Evolutionary conservation across 2,329 filamentous ascomycete species (phyloP).

Genomic region (Claviceps sp.): DNA sequence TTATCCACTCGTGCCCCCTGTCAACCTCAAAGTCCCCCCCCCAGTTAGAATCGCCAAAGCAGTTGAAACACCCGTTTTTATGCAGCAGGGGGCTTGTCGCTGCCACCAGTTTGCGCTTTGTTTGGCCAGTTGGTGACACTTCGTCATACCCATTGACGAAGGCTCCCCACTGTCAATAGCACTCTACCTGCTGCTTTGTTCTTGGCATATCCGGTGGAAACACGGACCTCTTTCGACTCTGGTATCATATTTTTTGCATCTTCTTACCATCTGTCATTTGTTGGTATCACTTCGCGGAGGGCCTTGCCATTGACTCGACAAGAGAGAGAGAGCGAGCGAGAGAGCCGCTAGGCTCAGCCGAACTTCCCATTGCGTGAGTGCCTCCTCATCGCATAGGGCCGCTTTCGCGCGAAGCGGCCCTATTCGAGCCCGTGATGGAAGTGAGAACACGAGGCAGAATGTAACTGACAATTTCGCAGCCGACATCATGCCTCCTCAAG

Average conservation of each 20-base stretch:
- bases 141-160: neutral
- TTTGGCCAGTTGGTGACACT: conserved; percentile 1
- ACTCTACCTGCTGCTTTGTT: neutral
- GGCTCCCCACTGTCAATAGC: neutral
- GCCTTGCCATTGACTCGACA: neutral
- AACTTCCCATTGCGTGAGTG: neutral
- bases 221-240: neutral
- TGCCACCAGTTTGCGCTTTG: conserved; percentile 1
- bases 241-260: neutral
- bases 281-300: neutral
- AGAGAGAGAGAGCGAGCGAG: neutral
- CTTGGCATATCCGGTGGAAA: neutral
- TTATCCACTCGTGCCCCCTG: neutral
- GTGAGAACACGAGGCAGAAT: neutral
- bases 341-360: neutral
- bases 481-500: conserved; percentile 44
- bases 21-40: neutral
- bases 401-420: too few species aligned
- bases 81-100: conserved; percentile 1
- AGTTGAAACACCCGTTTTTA: neutral
- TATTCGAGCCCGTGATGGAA: neutral
- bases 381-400: neutral
- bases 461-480: conserved; percentile 10
- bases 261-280: neutral
- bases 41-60: neutral